phyloP scores from a whole-genome alignment of 441 rosid species.

The Brassica balearica region DNA sequence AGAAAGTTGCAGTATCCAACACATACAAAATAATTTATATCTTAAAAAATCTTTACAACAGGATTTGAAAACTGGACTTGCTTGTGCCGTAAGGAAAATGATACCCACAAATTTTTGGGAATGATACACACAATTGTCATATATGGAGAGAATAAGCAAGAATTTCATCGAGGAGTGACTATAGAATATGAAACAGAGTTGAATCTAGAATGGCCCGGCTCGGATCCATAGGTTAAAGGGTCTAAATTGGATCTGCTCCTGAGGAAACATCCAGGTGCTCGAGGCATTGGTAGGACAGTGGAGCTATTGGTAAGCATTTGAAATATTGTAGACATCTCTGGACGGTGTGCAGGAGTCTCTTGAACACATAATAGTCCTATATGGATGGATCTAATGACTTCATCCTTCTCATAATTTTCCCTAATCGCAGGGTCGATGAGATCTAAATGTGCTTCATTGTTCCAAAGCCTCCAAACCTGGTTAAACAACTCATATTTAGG shows the following conservation, averaged over 20 bases:
- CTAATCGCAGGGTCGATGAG: slow-evolving; percentile 1
- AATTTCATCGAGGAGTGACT: slow-evolving; percentile 45
- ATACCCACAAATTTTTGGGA: neutral
- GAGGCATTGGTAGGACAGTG: slow-evolving; percentile 19
- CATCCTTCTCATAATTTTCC: slow-evolving; percentile 6
- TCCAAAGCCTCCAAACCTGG: slow-evolving; percentile 23
- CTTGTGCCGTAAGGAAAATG: slow-evolving; percentile 7
- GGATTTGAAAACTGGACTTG: neutral
- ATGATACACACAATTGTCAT: neutral
- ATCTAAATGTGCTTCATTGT: slow-evolving; percentile 31
- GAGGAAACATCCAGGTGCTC: slow-evolving; percentile 32
- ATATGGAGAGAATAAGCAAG: neutral
- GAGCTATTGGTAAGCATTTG: slow-evolving; percentile 36
- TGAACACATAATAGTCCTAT: slow-evolving; percentile 62
- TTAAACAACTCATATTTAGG: neutral
- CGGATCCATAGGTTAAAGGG: neutral
- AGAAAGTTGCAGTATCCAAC: neutral
- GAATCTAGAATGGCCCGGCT: slow-evolving; percentile 34
- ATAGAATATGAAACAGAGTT: slow-evolving; percentile 24
- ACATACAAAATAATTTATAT: neutral
- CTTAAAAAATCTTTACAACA: neutral
- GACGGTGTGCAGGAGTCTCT: slow-evolving; percentile 51
- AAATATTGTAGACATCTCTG: slow-evolving; percentile 39
- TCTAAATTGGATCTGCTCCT: neutral
- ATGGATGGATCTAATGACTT: slow-evolving; percentile 37